These are phyloP conservation scores for Suillus luteus DNA, from an alignment of 768 basidiomycete genomes.

Conservation along the genomic window DNA sequence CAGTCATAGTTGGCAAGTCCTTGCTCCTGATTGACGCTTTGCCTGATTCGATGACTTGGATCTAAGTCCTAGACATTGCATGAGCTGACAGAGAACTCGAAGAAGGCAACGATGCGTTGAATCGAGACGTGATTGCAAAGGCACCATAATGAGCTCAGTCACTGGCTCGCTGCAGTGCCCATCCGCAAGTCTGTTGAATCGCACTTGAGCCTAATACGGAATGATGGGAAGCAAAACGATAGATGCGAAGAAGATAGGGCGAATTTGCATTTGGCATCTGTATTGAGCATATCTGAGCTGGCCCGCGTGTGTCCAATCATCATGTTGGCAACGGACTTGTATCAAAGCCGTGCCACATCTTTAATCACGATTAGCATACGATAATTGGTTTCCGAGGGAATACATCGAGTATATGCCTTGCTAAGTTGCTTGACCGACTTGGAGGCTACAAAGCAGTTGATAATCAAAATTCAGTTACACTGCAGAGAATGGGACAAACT, in stretches of 20 bases:
- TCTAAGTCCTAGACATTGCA: slow-evolving; percentile 10
- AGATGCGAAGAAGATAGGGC: background rate
- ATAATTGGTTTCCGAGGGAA: background rate
- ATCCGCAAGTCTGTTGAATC: background rate
- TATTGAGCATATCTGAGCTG: background rate
- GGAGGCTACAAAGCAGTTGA: slow-evolving; percentile 3
- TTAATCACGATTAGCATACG: background rate
- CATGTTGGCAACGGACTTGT: background rate
- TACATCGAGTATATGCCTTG: background rate
- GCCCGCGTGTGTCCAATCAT: background rate
- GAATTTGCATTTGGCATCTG: background rate
- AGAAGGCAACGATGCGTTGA: slow-evolving; percentile 4
- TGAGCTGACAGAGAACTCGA: slow-evolving; percentile 12
- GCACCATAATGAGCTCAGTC: background rate
- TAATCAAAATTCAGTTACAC: background rate
- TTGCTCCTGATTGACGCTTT: slow-evolving; percentile 7
- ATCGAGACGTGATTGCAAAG: slow-evolving; percentile 2
- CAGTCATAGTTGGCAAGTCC: slow-evolving; percentile 6
- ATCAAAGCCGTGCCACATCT: background rate
- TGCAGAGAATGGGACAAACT: background rate
- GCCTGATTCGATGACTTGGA: slow-evolving; percentile 8
- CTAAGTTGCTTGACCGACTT: slow-evolving; percentile 3
- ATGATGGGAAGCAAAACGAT: background rate
- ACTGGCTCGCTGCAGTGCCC: slow-evolving; percentile 1
- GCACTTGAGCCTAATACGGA: slow-evolving; percentile 1